Percentiles rank a stretch among this genome's conserved stretches.
Evolutionary conservation across 2,329 filamentous ascomycete species (phyloP).

Genomic region (Fusarium annulatum): DNA sequence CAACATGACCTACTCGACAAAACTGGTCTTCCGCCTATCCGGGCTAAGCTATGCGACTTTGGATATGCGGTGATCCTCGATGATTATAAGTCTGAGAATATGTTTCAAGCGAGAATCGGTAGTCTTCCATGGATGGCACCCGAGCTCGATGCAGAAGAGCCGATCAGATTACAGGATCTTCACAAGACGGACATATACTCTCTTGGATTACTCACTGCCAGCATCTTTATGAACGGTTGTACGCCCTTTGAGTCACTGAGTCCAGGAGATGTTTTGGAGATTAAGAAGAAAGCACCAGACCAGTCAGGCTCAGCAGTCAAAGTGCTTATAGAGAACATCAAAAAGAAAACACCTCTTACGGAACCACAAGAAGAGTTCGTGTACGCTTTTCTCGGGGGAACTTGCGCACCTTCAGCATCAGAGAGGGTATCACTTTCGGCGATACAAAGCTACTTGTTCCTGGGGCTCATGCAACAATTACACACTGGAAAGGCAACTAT

Average conservation of each 20-base stretch:
- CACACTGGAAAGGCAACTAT: background rate
- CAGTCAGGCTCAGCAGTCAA: background rate
- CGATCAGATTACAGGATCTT: background rate
- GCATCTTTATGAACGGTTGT: background rate
- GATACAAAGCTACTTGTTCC: background rate
- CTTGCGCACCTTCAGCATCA: background rate
- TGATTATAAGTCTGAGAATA: background rate
- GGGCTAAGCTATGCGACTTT: slow-evolving; percentile 1
- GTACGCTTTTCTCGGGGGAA: background rate
- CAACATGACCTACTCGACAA: background rate
- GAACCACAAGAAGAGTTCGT: background rate
- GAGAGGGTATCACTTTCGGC: background rate
- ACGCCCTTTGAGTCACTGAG: background rate
- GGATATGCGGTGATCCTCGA: background rate
- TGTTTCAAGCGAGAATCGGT: background rate
- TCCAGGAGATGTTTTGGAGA: background rate
- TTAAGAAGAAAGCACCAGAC: background rate
- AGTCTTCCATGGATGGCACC: slow-evolving; percentile 3
- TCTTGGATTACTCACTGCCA: background rate
- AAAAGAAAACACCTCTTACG: background rate
- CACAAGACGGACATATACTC: background rate
- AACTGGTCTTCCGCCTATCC: background rate
- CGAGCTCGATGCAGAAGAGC: background rate
- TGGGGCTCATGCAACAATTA: background rate
- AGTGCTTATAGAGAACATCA: background rate